phyloP scores from a whole-genome alignment of 768 basidiomycete genomes.

The Suillus hirtellus region DNA sequence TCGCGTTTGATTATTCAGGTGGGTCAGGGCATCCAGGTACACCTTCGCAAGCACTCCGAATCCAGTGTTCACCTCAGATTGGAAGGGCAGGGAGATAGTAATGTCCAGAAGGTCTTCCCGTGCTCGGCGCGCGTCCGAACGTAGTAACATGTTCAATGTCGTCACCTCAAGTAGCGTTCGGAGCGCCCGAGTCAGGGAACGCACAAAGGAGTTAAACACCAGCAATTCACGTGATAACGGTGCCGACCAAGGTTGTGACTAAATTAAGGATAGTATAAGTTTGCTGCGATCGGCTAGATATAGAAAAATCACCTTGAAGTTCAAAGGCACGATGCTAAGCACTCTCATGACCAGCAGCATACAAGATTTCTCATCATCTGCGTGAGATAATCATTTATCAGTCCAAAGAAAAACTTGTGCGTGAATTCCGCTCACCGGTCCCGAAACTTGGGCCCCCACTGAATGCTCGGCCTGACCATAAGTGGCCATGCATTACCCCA shows the following conservation, averaged over 20 bases:
- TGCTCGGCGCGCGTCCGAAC: constrained; percentile 80
- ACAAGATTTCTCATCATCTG: constrained; percentile 91
- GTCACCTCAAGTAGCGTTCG: constrained; percentile 90
- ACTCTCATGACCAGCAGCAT: constrained; percentile 97
- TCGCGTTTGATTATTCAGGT: constrained; percentile 78
- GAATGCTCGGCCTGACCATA: constrained; percentile 85
- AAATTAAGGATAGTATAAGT: constrained; percentile 17
- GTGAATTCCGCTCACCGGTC: constrained; percentile 57
- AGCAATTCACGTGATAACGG: constrained; percentile 95
- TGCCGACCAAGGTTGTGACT: constrained; percentile 93
- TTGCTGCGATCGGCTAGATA: constrained; percentile 3
- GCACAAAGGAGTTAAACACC: constrained; percentile 97
- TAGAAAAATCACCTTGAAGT: constrained; percentile 73
- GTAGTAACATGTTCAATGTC: constrained; percentile 89
- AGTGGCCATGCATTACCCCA: constrained; percentile 94
- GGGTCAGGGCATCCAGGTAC: constrained; percentile 89
- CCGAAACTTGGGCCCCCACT: constrained; percentile 97
- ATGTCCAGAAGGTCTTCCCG: constrained; percentile 94
- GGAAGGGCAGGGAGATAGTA: constrained; percentile 90
- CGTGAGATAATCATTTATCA: constrained; percentile 26
- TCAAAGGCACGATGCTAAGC: constrained; percentile 90
- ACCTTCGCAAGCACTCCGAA: constrained; percentile 98
- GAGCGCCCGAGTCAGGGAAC: constrained; percentile 86
- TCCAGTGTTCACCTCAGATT: constrained; percentile 94
- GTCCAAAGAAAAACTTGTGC: constrained; percentile 22